phyloP scores from a whole-genome alignment of 345 rosid species.

The Dovyalis caffra region DNA sequence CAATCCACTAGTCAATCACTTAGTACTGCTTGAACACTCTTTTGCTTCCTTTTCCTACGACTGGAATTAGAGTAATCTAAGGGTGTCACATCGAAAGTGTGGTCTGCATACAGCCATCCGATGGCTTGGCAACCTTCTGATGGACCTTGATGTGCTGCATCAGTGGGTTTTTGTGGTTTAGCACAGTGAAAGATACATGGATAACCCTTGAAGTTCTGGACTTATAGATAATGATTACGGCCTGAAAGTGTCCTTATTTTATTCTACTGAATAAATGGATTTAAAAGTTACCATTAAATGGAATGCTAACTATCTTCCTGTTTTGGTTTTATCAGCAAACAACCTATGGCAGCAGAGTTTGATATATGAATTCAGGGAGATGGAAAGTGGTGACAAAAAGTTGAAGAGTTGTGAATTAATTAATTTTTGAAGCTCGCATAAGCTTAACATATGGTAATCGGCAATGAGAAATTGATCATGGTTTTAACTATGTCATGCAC shows the following conservation, averaged over 20 bases:
- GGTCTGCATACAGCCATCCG: background rate
- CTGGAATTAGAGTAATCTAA: background rate
- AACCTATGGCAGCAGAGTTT: background rate
- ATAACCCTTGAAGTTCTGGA: background rate
- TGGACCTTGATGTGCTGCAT: background rate
- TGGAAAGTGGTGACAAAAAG: background rate
- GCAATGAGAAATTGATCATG: conserved; percentile 9
- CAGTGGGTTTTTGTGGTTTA: background rate
- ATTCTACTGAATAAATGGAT: background rate
- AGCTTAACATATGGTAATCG: background rate
- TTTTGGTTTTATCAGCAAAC: background rate
- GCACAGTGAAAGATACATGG: background rate
- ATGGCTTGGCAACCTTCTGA: background rate
- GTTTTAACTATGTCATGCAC: conserved; percentile 30
- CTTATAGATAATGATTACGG: background rate
- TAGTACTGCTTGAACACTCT: background rate
- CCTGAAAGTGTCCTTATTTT: background rate
- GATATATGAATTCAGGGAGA: background rate
- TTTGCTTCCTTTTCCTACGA: background rate
- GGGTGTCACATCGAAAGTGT: background rate
- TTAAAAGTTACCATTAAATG: background rate
- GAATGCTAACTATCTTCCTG: background rate
- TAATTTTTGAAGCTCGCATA: background rate
- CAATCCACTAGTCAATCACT: background rate
- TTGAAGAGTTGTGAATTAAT: background rate